Conservation (phyloP, 2,329 filamentous ascomycete genomes). For the Trichoderma arundinaceum region DNA sequence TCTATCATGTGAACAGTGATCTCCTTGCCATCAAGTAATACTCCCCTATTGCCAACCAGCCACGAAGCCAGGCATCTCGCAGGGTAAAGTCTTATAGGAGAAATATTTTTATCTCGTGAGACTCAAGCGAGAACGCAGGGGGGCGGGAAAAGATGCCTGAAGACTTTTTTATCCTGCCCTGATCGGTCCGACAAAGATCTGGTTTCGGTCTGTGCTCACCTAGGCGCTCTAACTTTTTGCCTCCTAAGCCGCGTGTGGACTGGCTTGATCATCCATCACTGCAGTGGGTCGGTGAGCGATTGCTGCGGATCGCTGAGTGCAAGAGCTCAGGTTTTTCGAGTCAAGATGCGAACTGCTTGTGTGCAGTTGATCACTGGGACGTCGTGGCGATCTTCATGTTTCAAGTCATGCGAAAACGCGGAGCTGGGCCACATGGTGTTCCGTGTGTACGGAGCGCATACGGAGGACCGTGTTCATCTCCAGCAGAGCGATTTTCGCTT, state of each 20-base stretch:
- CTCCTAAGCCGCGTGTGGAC: neutral
- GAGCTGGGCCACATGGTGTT: neutral
- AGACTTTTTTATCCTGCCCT: neutral
- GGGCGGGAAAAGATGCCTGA: neutral
- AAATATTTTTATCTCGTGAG: conserved; percentile 3
- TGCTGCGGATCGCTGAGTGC: neutral
- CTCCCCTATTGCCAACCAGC: conserved; percentile 8
- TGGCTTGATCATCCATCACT: neutral
- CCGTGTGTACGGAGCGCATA: neutral
- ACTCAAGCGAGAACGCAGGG: neutral
- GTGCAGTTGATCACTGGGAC: neutral
- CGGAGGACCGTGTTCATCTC: neutral
- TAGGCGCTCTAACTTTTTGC: neutral
- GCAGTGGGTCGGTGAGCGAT: conserved; percentile 14
- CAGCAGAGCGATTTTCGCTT: neutral
- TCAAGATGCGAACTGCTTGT: neutral
- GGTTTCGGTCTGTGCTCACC: conserved; percentile 9
- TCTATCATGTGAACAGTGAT: conserved; percentile 21
- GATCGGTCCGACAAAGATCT: conserved; percentile 20
- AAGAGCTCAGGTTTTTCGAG: neutral
- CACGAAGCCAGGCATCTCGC: conserved; percentile 2
- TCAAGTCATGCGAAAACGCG: neutral
- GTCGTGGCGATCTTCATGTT: neutral
- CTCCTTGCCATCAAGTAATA: neutral
- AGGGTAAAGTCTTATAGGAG: neutral